These are phyloP conservation scores for Tephrocybe sp. DNA, from an alignment of 768 basidiomycete species.

Conservation along the genomic window DNA sequence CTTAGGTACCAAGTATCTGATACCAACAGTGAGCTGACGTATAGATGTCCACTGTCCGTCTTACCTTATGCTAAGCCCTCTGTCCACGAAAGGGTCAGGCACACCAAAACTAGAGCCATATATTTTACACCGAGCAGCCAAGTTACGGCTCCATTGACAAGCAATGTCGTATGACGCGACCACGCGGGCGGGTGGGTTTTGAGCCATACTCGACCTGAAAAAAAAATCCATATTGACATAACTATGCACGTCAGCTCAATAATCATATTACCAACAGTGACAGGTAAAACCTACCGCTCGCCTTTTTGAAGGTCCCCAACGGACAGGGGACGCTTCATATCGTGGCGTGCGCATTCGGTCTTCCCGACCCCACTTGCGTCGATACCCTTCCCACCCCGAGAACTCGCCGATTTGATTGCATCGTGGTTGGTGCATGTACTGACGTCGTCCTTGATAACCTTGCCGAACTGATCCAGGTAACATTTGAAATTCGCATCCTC, in stretches of 20 bases:
- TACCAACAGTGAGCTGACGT: too few species aligned
- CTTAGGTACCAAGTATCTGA: conserved; percentile 23
- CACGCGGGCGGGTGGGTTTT: background rate
- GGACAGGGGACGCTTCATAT: conserved; percentile 23
- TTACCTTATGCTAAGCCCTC: background rate
- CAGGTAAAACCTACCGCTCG: conserved; percentile 25
- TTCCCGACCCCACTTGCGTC: conserved; percentile 25
- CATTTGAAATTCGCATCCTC: conserved; percentile 20
- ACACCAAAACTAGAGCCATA: background rate
- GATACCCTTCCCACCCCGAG: conserved; percentile 17
- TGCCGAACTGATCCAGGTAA: conserved; percentile 20
- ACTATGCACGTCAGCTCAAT: conserved; percentile 9
- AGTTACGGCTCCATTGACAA: too few species aligned
- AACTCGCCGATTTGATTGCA: conserved; percentile 23
- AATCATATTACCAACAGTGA: too few species aligned
- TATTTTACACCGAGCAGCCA: conserved; percentile 15
- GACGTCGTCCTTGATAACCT: conserved; percentile 16
- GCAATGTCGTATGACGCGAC: conserved; percentile 15
- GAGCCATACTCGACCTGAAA: conserved; percentile 10
- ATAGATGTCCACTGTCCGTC: too few species aligned
- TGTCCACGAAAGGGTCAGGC: too few species aligned
- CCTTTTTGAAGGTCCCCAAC: conserved; percentile 29
- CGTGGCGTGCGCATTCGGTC: conserved; percentile 27
- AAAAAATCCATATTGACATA: conserved; percentile 27
- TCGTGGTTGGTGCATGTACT: conserved; percentile 24